A percentile compares a stretch with the other conserved stretches of the same genome.
phyloP scores from a whole-genome alignment of 2,329 filamentous ascomycete species.

The Fusarium stilboides region DNA sequence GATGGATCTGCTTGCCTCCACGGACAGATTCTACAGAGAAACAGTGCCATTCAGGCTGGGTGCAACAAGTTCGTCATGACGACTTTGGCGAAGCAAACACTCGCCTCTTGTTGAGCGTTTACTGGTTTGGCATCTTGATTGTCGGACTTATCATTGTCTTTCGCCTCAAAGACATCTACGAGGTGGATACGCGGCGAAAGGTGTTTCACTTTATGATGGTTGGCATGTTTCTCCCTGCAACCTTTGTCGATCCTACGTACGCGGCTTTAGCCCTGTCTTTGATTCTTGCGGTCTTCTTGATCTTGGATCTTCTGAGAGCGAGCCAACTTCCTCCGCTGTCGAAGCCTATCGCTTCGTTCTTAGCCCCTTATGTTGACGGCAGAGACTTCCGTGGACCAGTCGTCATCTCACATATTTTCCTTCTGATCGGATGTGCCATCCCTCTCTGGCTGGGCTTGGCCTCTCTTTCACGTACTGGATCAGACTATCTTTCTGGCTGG shows the following conservation, averaged over 20 bases:
- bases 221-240: constrained; percentile 90
- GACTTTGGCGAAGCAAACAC: constrained; percentile 83
- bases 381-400: constrained; percentile 93
- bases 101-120: constrained; percentile 81
- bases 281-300: constrained; percentile 85
- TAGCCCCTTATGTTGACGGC: constrained; percentile 95
- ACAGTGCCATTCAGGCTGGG: constrained; percentile 70
- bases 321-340: constrained; percentile 93
- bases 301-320: constrained; percentile 90
- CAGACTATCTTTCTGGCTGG: constrained; percentile 78
- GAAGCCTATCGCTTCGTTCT: constrained; percentile 85
- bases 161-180: constrained; percentile 80
- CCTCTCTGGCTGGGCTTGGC: constrained; percentile 92
- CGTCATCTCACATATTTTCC: constrained; percentile 95
- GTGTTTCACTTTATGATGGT: constrained; percentile 99
- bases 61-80: constrained; percentile 74
- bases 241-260: constrained; percentile 89
- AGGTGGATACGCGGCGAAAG: constrained; percentile 96
- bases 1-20: constrained; percentile 82
- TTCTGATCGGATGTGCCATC: constrained; percentile 94
- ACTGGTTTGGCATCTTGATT: constrained; percentile 80
- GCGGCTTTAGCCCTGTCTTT: constrained; percentile 84
- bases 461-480: constrained; percentile 71
- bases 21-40: constrained; percentile 52
- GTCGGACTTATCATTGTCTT: constrained; percentile 83